phyloP scores from a whole-genome alignment of 441 rosid species.

The Hura crepitans region DNA sequence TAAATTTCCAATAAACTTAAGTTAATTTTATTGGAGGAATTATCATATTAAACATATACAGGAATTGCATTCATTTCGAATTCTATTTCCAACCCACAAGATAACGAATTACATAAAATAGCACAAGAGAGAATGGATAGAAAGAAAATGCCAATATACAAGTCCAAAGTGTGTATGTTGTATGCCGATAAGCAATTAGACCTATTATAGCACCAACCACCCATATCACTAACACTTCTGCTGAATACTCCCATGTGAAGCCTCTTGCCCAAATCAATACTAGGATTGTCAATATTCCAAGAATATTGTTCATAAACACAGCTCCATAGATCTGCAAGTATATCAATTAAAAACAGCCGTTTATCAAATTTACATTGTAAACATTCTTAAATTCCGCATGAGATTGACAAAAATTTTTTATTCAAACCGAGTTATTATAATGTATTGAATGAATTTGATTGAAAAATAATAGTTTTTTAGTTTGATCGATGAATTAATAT shows the following conservation, averaged over 20 bases:
- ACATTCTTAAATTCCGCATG: too few species aligned
- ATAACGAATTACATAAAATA: conserved; percentile 29
- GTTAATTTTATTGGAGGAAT: too few species aligned
- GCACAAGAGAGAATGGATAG: conserved; percentile 32
- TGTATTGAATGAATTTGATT: too few species aligned
- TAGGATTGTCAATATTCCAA: conserved; percentile 23
- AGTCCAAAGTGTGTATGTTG: conserved; percentile 32
- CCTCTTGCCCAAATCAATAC: conserved; percentile 29
- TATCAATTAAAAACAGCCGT: too few species aligned
- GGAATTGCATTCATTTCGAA: background rate
- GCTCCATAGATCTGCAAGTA: conserved; percentile 34
- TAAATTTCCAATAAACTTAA: too few species aligned
- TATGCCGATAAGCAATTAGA: conserved; percentile 20
- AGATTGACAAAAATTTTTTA: too few species aligned
- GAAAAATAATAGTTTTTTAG: too few species aligned
- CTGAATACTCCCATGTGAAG: conserved; percentile 35
- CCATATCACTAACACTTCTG: conserved; percentile 27
- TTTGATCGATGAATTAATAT: too few species aligned
- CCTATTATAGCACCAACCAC: conserved; percentile 26
- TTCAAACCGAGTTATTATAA: too few species aligned
- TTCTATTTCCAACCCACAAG: conserved; percentile 17
- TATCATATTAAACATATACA: background rate
- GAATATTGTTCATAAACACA: conserved; percentile 32
- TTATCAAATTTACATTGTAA: too few species aligned
- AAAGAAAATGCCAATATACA: conserved; percentile 30